Percentiles rank a stretch among this genome's conserved stretches.
Evolutionary conservation across 768 basidiomycete species (phyloP).

Genomic region (Megacollybia marginata): DNA sequence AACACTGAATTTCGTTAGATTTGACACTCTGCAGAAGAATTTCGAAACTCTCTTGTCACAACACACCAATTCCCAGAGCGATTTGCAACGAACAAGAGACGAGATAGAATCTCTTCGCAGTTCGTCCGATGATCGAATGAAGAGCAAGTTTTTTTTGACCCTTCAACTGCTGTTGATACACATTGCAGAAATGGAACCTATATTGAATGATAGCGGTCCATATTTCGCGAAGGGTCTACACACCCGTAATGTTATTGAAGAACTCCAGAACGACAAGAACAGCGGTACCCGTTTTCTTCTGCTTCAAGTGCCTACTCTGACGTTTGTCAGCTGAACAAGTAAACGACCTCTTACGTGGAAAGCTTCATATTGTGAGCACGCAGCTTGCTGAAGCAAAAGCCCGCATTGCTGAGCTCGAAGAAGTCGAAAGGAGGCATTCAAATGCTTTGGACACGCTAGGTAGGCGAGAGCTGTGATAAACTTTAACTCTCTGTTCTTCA

Average conservation of each 20-base stretch:
- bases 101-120: slow-evolving; percentile 18
- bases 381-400: slow-evolving; percentile 35
- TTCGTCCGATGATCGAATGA: slow-evolving; percentile 12
- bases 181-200: slow-evolving; percentile 18
- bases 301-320: not conserved
- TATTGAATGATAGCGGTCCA: slow-evolving; percentile 18
- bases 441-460: slow-evolving; percentile 11
- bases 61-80: slow-evolving; percentile 14
- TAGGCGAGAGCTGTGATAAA: not conserved
- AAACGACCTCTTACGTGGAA: slow-evolving; percentile 39
- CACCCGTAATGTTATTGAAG: slow-evolving; percentile 21
- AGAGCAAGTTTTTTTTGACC: slow-evolving; percentile 13
- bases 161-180: not conserved
- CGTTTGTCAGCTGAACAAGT: slow-evolving; percentile 37
- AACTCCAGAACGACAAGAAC: slow-evolving; percentile 26
- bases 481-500: slow-evolving; percentile 1
- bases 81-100: slow-evolving; percentile 18
- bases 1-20: slow-evolving; percentile 11
- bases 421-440: slow-evolving; percentile 5
- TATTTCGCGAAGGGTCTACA: slow-evolving; percentile 16
- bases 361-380: slow-evolving; percentile 31
- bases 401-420: slow-evolving; percentile 31
- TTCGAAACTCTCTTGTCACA: slow-evolving; percentile 19
- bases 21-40: slow-evolving; percentile 19
- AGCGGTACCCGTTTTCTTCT: slow-evolving; percentile 18